phyloP scores from a whole-genome alignment of 441 rosid species.

The Adansonia madagascariensis region DNA sequence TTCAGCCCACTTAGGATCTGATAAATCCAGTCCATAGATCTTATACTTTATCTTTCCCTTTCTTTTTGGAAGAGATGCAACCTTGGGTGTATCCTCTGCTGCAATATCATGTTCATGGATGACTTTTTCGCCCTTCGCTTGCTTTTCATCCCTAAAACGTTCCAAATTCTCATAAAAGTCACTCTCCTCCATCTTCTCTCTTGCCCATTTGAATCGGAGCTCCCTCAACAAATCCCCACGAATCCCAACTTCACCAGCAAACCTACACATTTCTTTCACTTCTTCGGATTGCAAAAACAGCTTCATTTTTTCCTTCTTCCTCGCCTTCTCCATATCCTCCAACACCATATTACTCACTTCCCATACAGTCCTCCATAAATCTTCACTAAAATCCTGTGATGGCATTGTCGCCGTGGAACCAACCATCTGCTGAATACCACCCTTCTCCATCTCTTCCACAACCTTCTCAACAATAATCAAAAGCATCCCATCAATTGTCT shows the following conservation, averaged over 20 bases:
- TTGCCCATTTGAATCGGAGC: conserved; percentile 86
- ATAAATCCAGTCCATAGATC: conserved; percentile 89
- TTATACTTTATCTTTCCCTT: conserved; percentile 80
- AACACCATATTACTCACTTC: conserved; percentile 78
- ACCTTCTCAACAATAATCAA: conserved; percentile 69
- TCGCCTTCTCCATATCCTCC: conserved; percentile 83
- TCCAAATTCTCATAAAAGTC: conserved; percentile 68
- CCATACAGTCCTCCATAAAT: conserved; percentile 81
- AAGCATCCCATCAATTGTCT: conserved; percentile 73
- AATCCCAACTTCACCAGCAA: conserved; percentile 90
- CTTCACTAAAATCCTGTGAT: conserved; percentile 71
- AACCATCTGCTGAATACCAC: conserved; percentile 50
- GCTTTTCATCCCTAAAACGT: conserved; percentile 45
- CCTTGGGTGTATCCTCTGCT: conserved; percentile 45
- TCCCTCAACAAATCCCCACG: conserved; percentile 88
- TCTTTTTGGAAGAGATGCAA: conserved; percentile 72
- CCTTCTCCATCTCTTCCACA: conserved; percentile 68
- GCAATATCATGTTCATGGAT: conserved; percentile 36
- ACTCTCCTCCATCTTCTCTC: conserved; percentile 82
- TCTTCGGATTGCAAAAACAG: conserved; percentile 65
- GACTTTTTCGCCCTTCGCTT: conserved; percentile 32
- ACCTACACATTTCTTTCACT: conserved; percentile 83
- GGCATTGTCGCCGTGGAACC: conserved; percentile 37
- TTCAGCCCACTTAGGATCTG: conserved; percentile 73
- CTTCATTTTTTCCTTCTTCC: conserved; percentile 85